Evolutionary conservation across 2,329 filamentous ascomycete genomes (phyloP).

Genomic region (Cladophialophora yegresii): DNA sequence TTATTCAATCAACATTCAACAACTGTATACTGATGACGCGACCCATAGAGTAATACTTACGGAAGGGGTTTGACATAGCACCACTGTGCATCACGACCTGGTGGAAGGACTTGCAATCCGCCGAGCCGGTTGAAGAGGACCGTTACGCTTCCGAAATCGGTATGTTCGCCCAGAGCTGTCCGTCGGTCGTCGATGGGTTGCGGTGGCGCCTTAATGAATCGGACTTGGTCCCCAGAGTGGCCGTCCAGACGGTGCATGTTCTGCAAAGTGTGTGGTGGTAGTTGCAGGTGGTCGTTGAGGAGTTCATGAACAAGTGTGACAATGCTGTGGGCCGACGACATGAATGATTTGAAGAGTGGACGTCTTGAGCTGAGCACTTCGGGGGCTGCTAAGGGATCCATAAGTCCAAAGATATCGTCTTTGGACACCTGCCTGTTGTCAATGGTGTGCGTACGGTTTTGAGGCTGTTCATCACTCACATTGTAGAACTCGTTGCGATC

Average conservation of each 20-base stretch:
- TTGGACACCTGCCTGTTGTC: conserved; percentile 49
- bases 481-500: conserved; percentile 61
- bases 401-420: conserved; percentile 53
- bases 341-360: conserved; percentile 48
- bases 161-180: conserved; percentile 56
- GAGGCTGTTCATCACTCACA: conserved; percentile 39
- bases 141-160: conserved; percentile 60
- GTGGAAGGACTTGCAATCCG: conserved; percentile 56
- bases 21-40: neutral
- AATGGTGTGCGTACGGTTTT: neutral
- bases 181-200: conserved; percentile 48
- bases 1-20: neutral
- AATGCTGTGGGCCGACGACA: conserved; percentile 49
- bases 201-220: conserved; percentile 55
- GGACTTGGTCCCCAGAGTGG: conserved; percentile 56
- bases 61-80: conserved; percentile 55
- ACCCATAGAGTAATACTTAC: neutral
- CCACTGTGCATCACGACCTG: conserved; percentile 49
- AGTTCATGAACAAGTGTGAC: conserved; percentile 49
- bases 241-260: conserved; percentile 50
- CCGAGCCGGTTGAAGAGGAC: conserved; percentile 60
- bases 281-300: conserved; percentile 49
- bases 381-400: conserved; percentile 47
- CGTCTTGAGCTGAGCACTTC: conserved; percentile 45
- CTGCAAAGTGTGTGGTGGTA: conserved; percentile 47